These are phyloP conservation scores for Ceratocystis cacaofunesta DNA, from an alignment of 2,329 filamentous ascomycete species.

Conservation along the genomic window DNA sequence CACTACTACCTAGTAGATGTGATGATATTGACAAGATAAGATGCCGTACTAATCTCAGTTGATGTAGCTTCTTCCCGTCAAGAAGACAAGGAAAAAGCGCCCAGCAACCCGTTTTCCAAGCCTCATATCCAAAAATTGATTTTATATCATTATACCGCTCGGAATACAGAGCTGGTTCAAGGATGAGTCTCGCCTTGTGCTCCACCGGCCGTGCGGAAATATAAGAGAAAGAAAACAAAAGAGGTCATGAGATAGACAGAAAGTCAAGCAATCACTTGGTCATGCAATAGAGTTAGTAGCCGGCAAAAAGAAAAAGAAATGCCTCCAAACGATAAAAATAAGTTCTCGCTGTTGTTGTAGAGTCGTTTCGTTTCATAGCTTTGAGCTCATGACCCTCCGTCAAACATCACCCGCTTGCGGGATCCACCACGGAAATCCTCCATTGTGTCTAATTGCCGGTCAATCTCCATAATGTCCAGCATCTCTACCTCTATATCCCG, in stretches of 20 bases:
- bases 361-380: conserved; percentile 18
- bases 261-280: conserved; percentile 17
- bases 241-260: conserved; percentile 5
- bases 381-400: conserved; percentile 23
- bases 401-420: conserved; percentile 39
- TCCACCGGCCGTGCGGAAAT: conserved; percentile 57
- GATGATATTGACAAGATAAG: not conserved
- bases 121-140: not conserved
- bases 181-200: conserved; percentile 61
- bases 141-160: conserved; percentile 46
- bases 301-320: not conserved
- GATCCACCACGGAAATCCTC: conserved; percentile 34
- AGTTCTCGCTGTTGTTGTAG: not conserved
- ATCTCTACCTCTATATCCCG: conserved; percentile 45
- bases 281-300: not conserved
- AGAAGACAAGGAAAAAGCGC: not conserved
- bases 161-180: conserved; percentile 57
- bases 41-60: conserved; percentile 19
- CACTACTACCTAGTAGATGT: not conserved
- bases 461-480: conserved; percentile 52
- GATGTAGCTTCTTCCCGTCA: conserved; percentile 5
- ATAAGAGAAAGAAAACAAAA: conserved; percentile 6
- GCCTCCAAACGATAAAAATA: not conserved
- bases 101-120: conserved; percentile 14
- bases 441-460: conserved; percentile 43